These are phyloP conservation scores for Colletotrichum graminicola DNA, from an alignment of 2,329 filamentous ascomycete species.

Conservation along the genomic window DNA sequence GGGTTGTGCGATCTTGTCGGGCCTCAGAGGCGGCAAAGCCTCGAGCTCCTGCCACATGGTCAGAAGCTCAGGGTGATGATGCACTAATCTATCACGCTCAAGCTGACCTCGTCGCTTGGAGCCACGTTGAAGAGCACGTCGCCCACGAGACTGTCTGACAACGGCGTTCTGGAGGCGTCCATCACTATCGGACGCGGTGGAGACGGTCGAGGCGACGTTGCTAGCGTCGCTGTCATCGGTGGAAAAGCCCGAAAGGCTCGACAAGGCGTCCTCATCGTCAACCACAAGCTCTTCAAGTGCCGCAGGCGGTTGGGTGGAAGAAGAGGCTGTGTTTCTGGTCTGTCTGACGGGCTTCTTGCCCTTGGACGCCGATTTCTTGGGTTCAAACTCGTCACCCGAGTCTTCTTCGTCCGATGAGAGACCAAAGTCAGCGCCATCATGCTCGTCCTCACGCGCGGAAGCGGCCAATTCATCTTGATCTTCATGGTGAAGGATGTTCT, in stretches of 20 bases:
- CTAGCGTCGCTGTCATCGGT: neutral
- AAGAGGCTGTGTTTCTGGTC: slow-evolving; percentile 12
- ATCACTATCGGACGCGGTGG: slow-evolving; percentile 16
- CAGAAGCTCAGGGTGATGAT: slow-evolving; percentile 80
- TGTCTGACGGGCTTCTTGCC: slow-evolving; percentile 13
- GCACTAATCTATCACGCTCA: slow-evolving; percentile 77
- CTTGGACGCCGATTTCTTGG: slow-evolving; percentile 10
- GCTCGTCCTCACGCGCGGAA: slow-evolving; percentile 45
- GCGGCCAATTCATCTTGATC: slow-evolving; percentile 40
- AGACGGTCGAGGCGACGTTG: slow-evolving; percentile 6
- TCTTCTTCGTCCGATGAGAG: slow-evolving; percentile 4
- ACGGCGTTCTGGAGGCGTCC: slow-evolving; percentile 15
- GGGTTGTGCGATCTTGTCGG: slow-evolving; percentile 76
- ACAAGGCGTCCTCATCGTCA: slow-evolving; percentile 20
- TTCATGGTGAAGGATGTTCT: slow-evolving; percentile 33
- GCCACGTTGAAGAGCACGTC: slow-evolving; percentile 52
- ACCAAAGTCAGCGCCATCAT: slow-evolving; percentile 18
- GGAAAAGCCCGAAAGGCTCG: slow-evolving; percentile 13
- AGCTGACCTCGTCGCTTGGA: slow-evolving; percentile 47
- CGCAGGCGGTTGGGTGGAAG: neutral
- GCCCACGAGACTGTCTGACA: slow-evolving; percentile 44
- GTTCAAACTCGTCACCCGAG: slow-evolving; percentile 4
- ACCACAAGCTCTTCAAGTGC: slow-evolving; percentile 1
- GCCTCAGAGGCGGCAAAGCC: slow-evolving; percentile 74
- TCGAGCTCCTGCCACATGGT: slow-evolving; percentile 89